phyloP scores from a whole-genome alignment of 192 early-diverging fungal species.

The Jimgerdemannia lactiflua region DNA sequence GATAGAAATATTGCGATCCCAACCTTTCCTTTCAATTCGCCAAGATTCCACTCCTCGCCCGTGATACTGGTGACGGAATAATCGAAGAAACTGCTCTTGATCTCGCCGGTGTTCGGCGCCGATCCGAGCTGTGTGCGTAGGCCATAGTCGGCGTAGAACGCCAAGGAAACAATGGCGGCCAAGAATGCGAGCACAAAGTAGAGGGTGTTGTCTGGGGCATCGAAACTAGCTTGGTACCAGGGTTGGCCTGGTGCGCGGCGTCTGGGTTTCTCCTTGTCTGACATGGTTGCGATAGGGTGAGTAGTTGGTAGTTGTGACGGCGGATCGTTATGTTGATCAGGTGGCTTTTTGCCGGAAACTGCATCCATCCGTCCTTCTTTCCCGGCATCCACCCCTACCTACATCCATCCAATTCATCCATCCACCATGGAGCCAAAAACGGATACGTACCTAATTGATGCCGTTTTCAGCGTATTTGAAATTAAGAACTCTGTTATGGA shows the following conservation, averaged over 20 bases:
- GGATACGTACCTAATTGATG: too few relatives aligned
- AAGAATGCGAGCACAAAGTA: neutral
- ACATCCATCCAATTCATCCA: too few relatives aligned
- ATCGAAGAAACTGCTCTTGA: conserved; percentile 23
- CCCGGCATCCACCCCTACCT: too few relatives aligned
- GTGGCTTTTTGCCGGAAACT: too few relatives aligned
- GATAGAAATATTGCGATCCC: neutral
- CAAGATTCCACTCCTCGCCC: conserved; percentile 20
- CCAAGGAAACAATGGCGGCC: neutral
- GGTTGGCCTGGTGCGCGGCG: too few relatives aligned
- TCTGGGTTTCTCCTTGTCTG: neutral
- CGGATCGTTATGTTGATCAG: too few relatives aligned
- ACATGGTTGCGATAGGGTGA: neutral
- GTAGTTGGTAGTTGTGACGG: too few relatives aligned
- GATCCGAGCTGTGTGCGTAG: neutral
- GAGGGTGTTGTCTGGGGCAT: neutral
- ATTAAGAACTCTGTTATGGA: too few relatives aligned
- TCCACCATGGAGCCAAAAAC: too few relatives aligned
- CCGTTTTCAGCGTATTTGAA: too few relatives aligned
- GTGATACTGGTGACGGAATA: conserved; percentile 23
- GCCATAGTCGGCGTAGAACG: neutral
- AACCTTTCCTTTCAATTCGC: conserved; percentile 27
- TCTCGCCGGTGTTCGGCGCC: neutral
- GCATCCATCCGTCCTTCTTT: too few relatives aligned
- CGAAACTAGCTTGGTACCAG: neutral